Evolutionary conservation across 495 filamentous ascomycete species (phyloP), one percentile per base, ranked within the genome.

Genomic region (Penicillium verhagenii): DNA sequence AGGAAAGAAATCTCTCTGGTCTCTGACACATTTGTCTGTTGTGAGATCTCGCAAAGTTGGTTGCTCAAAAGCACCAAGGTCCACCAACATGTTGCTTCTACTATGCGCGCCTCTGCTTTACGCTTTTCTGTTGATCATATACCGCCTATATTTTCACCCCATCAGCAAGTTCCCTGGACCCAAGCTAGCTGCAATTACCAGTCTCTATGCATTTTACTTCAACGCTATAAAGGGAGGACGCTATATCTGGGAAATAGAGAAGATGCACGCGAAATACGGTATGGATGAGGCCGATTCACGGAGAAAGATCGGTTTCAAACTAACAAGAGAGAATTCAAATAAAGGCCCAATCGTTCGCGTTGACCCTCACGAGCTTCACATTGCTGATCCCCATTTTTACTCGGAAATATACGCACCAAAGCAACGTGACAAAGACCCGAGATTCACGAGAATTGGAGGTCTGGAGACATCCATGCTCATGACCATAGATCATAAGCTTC

Each of bases 191-290:
- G 85, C 82, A 0, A 37, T 74, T 0, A 83, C 76, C 0, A 35
- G 54, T 18, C 70, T 59, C 50, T 81, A 83, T 50, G 79, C 86
- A 56, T 74, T 72, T 39, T 82, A 80, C 54, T 80, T 70, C 54
- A 73, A 83, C 52, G 60, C 72, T 14, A 49, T 78, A 20, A 60
- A 31, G 10, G 9, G 26, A 6, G 44, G 44, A 0, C 24, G 5
- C 3, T 47, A 16, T 20, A 2, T 47, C 3, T 47, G 44, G 28
- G 28, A 50, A 19, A 66, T 81, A 37, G 63, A 73, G 40, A 58
- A 67, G 29, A 52, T 80, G 57, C 79, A 82, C 61, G 19, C 75
- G 20, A 49, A 68, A 59, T 81, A 81, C 58, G 79, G 79, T 80
- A 47, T 42, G 64, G 56, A 18, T 4, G 16, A 14, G 16, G 11